These are phyloP conservation scores for Pisolithus sp. DNA, from an alignment of 768 basidiomycete genomes.

Conservation along the genomic window DNA sequence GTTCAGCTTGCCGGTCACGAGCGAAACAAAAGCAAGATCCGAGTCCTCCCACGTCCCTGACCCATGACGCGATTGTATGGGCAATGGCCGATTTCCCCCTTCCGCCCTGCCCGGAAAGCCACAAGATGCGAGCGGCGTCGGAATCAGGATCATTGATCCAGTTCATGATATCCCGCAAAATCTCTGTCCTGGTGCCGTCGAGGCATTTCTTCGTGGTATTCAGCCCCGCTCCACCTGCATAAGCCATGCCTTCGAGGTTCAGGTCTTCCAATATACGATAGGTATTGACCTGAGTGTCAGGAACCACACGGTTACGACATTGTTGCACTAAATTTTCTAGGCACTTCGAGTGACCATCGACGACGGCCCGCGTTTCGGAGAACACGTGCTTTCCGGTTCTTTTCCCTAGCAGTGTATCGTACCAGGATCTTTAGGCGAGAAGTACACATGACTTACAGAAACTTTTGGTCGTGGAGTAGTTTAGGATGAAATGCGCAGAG, in stretches of 20 bases:
- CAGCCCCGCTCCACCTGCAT: not conserved
- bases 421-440: not conserved
- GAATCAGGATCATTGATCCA: constrained; percentile 5
- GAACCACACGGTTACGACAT: not conserved
- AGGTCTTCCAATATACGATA: not conserved
- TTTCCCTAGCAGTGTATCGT: not conserved
- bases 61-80: constrained; percentile 4
- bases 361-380: not conserved
- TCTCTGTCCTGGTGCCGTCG: constrained; percentile 7
- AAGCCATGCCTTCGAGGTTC: not conserved
- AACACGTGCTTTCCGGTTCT: not conserved
- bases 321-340: not conserved
- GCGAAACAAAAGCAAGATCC: constrained; percentile 16
- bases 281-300: not conserved
- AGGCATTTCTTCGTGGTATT: constrained; percentile 7
- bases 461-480: not conserved
- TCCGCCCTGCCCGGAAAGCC: not conserved
- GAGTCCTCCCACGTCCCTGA: constrained; percentile 4
- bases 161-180: constrained; percentile 10
- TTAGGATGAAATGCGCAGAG: not conserved
- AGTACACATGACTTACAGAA: constrained; percentile 2
- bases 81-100: not conserved
- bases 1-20: not conserved
- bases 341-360: not conserved
- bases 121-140: not conserved